Evolutionary conservation across 306 rosid species (phyloP).

Genomic region (Sindora glabra): DNA sequence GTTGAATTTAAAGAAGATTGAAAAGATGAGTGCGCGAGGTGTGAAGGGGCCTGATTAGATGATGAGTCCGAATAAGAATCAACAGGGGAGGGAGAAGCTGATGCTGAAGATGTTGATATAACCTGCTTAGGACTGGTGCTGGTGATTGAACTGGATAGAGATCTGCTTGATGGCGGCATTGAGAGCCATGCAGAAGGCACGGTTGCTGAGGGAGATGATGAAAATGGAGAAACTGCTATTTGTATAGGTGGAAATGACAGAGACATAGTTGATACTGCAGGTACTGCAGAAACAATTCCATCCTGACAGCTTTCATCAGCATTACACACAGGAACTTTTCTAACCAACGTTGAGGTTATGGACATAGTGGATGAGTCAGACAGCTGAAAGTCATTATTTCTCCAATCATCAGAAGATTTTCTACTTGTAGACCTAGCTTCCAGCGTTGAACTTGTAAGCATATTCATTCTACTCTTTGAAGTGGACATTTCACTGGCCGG

Average conservation of each 20-base stretch:
- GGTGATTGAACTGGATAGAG: slow-evolving; percentile 21
- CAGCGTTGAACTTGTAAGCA: slow-evolving; percentile 17
- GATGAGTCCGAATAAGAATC: slow-evolving; percentile 4
- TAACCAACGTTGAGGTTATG: slow-evolving; percentile 8
- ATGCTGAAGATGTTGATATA: slow-evolving; percentile 24
- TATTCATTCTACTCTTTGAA: slow-evolving; percentile 21
- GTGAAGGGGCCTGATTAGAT: slow-evolving; percentile 26
- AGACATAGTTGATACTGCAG: slow-evolving; percentile 29
- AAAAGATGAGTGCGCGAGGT: slow-evolving; percentile 6
- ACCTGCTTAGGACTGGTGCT: slow-evolving; percentile 18
- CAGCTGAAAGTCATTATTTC: slow-evolving; percentile 21
- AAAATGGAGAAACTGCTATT: slow-evolving; percentile 21
- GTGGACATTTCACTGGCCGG: slow-evolving; percentile 29
- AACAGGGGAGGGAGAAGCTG: slow-evolving; percentile 21
- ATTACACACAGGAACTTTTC: slow-evolving; percentile 14
- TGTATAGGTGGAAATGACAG: slow-evolving; percentile 4
- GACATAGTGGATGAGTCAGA: slow-evolving; percentile 24
- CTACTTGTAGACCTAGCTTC: slow-evolving; percentile 26
- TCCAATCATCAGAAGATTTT: slow-evolving; percentile 34
- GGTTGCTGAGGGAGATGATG: slow-evolving; percentile 22
- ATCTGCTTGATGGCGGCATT: slow-evolving; percentile 25
- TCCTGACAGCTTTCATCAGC: slow-evolving; percentile 28
- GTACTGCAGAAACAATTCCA: slow-evolving; percentile 20
- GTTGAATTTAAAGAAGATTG: slow-evolving; percentile 16
- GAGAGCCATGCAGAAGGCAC: slow-evolving; percentile 28